Evolutionary conservation across 176 grass and related monocot species (phyloP).

Genomic region (Oropetium thomaeum): DNA sequence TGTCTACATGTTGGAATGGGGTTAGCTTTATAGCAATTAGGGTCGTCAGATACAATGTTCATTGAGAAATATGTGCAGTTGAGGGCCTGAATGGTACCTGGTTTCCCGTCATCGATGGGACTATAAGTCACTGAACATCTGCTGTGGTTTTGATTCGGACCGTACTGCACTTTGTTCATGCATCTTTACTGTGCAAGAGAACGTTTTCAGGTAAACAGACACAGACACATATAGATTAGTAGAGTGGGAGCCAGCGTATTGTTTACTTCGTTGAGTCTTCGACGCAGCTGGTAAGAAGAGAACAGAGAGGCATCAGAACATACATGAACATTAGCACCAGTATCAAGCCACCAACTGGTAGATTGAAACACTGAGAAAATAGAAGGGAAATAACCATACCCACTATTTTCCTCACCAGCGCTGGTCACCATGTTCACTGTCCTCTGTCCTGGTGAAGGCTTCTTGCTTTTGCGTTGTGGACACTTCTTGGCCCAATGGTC

Average conservation of each 20-base stretch:
- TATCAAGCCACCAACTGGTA: too few relatives aligned
- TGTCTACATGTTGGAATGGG: background rate
- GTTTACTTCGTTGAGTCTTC: background rate
- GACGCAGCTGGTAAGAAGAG: too few relatives aligned
- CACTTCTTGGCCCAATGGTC: too few relatives aligned
- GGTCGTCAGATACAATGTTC: background rate
- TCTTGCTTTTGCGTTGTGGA: too few relatives aligned
- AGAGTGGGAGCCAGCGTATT: background rate
- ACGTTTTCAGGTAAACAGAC: background rate
- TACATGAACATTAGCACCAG: too few relatives aligned
- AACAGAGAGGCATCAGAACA: too few relatives aligned
- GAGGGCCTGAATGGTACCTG: background rate
- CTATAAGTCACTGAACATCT: constrained; percentile 5
- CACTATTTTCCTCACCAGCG: too few relatives aligned
- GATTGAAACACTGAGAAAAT: too few relatives aligned
- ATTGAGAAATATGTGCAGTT: background rate
- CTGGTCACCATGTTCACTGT: too few relatives aligned
- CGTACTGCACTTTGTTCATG: background rate
- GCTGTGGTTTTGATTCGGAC: background rate
- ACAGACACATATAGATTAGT: background rate
- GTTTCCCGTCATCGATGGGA: background rate
- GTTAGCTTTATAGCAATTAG: background rate
- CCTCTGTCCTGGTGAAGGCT: too few relatives aligned
- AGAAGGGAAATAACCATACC: too few relatives aligned
- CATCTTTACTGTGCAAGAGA: background rate